A percentile compares a stretch with the other conserved stretches of the same genome.
Evolutionary conservation across 1,284 basidiomycete species (phyloP).

Genomic region (Marasmius fiardii): DNA sequence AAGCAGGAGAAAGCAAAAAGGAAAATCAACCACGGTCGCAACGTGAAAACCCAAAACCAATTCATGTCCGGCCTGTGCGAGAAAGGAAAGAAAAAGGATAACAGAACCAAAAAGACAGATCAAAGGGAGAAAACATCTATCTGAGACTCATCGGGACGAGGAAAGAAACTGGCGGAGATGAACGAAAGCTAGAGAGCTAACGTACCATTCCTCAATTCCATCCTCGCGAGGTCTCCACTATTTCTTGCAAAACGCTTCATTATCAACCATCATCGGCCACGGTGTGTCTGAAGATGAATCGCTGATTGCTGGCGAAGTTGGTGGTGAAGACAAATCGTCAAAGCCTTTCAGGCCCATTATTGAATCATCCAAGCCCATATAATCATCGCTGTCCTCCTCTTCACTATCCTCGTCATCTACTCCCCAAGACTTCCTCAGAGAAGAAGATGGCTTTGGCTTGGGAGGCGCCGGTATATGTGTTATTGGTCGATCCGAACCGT

Average conservation of each 20-base stretch:
- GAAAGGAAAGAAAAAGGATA: neutral
- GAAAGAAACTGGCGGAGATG: neutral
- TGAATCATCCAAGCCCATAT: slow-evolving; percentile 1
- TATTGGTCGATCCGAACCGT: neutral
- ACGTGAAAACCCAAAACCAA: neutral
- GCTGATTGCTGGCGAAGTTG: neutral
- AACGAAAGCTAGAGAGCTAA: neutral
- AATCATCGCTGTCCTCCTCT: slow-evolving; percentile 2
- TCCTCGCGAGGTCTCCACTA: neutral
- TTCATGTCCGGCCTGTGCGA: neutral
- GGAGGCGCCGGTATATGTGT: slow-evolving; percentile 1
- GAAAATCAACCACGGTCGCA: neutral
- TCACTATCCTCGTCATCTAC: neutral
- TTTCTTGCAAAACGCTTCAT: neutral
- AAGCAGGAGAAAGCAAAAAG: neutral
- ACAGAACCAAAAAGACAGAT: neutral
- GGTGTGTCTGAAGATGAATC: neutral
- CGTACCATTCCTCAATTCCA: slow-evolving; percentile 4
- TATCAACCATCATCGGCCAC: slow-evolving; percentile 1
- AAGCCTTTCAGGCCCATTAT: slow-evolving; percentile 1
- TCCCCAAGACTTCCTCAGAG: slow-evolving; percentile 3
- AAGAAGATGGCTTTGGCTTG: neutral
- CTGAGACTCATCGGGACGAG: neutral
- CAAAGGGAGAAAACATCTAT: neutral
- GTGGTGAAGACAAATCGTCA: neutral